phyloP scores from a whole-genome alignment of 768 basidiomycete genomes.

The Suillus brevipes region DNA sequence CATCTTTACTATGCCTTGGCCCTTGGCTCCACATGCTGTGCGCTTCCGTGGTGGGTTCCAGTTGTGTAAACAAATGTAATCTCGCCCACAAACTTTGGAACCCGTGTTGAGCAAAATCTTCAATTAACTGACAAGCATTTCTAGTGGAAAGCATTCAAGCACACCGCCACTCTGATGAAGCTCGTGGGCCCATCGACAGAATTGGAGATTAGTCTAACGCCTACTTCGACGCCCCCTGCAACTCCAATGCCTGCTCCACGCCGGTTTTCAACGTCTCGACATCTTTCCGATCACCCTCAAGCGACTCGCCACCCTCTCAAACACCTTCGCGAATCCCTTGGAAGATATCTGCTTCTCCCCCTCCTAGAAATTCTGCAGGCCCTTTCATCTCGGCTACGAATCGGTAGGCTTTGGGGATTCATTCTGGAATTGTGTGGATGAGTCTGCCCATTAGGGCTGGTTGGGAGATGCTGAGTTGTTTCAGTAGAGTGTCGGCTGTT shows the following conservation, averaged over 20 bases:
- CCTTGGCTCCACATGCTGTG: no score
- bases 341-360: constrained; percentile 42
- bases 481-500: constrained; percentile 49
- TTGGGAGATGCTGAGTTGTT: constrained; percentile 47
- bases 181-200: neutral
- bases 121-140: neutral
- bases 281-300: constrained; percentile 36
- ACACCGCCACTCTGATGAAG: no score
- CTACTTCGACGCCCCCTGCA: constrained; percentile 16
- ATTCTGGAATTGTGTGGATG: constrained; percentile 39
- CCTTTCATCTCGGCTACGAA: constrained; percentile 63
- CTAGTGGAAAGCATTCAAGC: neutral
- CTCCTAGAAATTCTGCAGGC: constrained; percentile 51
- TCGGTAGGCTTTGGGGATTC: constrained; percentile 59
- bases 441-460: constrained; percentile 45
- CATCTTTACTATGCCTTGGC: no score
- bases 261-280: constrained; percentile 40
- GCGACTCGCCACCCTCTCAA: constrained; percentile 39
- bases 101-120: neutral
- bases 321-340: constrained; percentile 44
- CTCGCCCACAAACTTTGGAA: neutral
- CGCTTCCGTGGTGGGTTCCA: no score
- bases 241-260: constrained; percentile 39
- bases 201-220: neutral
- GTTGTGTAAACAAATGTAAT: neutral